A percentile compares a stretch with the other conserved stretches of the same genome.
Evolutionary conservation across 2,329 filamentous ascomycete genomes (phyloP).

Genomic region (Fusarium sp.): DNA sequence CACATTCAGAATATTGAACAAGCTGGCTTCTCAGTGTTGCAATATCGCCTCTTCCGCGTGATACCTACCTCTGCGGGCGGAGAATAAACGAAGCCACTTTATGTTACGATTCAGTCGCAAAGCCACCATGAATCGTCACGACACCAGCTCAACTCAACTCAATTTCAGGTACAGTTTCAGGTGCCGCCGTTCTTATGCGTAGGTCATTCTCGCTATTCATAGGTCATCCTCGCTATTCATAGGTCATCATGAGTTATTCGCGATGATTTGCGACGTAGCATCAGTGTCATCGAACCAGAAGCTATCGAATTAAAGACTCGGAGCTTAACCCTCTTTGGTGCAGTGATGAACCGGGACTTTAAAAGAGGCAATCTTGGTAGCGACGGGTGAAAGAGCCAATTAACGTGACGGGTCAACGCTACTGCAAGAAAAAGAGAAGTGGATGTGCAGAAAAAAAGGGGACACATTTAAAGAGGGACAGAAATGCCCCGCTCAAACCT

Average conservation of each 20-base stretch:
- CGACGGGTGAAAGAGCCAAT: constrained; percentile 18
- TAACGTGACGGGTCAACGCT: neutral
- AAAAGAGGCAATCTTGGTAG: constrained; percentile 18
- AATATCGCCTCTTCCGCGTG: neutral
- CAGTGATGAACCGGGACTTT: neutral
- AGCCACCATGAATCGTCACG: constrained; percentile 3
- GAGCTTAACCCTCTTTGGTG: constrained; percentile 5
- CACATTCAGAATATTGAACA: neutral
- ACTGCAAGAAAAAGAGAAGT: constrained; percentile 6
- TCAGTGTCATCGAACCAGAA: neutral
- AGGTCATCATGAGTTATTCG: neutral
- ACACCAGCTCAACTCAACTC: neutral
- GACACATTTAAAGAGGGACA: neutral
- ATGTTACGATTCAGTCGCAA: neutral
- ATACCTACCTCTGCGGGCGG: neutral
- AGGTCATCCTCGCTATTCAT: neutral
- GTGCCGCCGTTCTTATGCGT: neutral
- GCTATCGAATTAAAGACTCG: constrained; percentile 12
- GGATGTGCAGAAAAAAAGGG: constrained; percentile 19
- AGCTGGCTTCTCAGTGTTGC: neutral
- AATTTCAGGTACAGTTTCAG: constrained; percentile 1
- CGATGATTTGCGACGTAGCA: neutral
- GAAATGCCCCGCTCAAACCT: neutral
- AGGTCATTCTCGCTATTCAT: too few species aligned
- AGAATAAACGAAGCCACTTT: constrained; percentile 4